Percentiles rank a stretch among this genome's conserved stretches.
phyloP scores from a whole-genome alignment of 2,329 filamentous ascomycete genomes.

The Graphilbum fragrans region DNA sequence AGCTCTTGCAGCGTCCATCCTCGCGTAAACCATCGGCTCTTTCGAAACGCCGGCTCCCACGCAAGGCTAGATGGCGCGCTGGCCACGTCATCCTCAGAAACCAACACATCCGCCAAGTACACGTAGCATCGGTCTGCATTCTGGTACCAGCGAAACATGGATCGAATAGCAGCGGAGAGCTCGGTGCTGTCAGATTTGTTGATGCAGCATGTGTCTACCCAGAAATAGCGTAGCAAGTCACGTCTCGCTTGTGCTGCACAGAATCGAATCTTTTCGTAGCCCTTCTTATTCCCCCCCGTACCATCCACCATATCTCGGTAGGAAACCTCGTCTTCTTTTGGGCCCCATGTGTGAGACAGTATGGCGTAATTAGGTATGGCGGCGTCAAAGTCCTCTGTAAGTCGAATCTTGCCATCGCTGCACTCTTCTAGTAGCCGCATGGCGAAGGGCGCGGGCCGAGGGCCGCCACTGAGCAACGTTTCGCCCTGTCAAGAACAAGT shows the following conservation, averaged over 20 bases:
- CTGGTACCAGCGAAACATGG: conserved; percentile 9
- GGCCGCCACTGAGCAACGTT: too few species aligned
- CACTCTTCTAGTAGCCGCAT: too few species aligned
- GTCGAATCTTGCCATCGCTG: too few species aligned
- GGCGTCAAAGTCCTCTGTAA: too few species aligned
- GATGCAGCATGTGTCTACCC: conserved; percentile 11
- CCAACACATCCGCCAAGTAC: conserved; percentile 5
- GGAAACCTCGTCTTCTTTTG: conserved; percentile 6
- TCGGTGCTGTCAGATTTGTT: conserved; percentile 4
- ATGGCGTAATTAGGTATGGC: too few species aligned
- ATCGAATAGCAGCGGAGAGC: conserved; percentile 5
- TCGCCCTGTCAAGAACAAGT: too few species aligned
- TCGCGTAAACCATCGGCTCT: conserved; percentile 6
- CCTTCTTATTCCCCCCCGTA: not conserved
- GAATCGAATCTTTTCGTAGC: conserved; percentile 6
- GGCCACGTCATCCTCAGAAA: not conserved
- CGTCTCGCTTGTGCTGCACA: not conserved
- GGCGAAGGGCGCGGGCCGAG: too few species aligned
- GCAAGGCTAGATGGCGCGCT: not conserved
- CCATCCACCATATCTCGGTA: conserved; percentile 7
- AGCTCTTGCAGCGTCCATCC: conserved; percentile 12
- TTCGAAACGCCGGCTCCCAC: not conserved
- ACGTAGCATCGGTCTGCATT: conserved; percentile 2
- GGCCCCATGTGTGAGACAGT: conserved; percentile 16
- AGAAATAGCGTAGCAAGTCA: conserved; percentile 2